Percentiles rank a stretch among this genome's conserved stretches.
Conservation (phyloP, 2,329 filamentous ascomycete genomes). For the Didymella pinodella region DNA sequence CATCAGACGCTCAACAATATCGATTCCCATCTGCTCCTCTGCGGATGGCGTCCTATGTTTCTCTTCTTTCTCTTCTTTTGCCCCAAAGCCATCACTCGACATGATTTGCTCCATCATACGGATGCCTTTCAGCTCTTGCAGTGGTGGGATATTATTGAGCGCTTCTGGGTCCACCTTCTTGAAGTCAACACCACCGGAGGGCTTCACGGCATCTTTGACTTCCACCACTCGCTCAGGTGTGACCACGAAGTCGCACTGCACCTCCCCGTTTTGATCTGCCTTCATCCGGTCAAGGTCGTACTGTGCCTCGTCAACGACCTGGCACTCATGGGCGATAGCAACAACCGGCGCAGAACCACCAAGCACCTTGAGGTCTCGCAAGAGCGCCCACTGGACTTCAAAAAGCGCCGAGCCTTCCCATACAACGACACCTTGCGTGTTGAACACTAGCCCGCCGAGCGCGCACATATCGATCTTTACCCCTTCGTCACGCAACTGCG, state of each 20-base stretch:
- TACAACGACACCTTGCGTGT: constrained; percentile 49
- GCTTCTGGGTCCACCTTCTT: constrained; percentile 48
- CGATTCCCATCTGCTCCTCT: constrained; percentile 46
- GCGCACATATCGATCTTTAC: constrained; percentile 50
- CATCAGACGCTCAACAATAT: constrained; percentile 46
- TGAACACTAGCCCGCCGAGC: constrained; percentile 54
- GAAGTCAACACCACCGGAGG: constrained; percentile 51
- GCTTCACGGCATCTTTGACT: constrained; percentile 43
- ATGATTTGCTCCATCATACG: constrained; percentile 48
- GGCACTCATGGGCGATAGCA: constrained; percentile 54
- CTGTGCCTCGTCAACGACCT: constrained; percentile 49
- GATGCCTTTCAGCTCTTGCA: constrained; percentile 50
- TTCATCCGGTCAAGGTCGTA: constrained; percentile 32
- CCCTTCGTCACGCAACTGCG: constrained; percentile 44
- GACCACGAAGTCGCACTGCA: constrained; percentile 53
- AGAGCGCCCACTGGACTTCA: constrained; percentile 56
- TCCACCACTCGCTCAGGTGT: constrained; percentile 48
- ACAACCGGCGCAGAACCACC: constrained; percentile 37
- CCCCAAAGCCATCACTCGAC: constrained; percentile 27
- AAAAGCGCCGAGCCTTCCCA: constrained; percentile 55
- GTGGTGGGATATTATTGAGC: constrained; percentile 50
- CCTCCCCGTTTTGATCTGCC: constrained; percentile 49
- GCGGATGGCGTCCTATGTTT: constrained; percentile 18
- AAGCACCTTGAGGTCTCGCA: constrained; percentile 48
- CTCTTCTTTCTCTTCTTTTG: constrained; percentile 18